Evolutionary conservation across 768 basidiomycete genomes (phyloP), one percentile per base, ranked within the genome.

Genomic region (Suillus cothurnatus): DNA sequence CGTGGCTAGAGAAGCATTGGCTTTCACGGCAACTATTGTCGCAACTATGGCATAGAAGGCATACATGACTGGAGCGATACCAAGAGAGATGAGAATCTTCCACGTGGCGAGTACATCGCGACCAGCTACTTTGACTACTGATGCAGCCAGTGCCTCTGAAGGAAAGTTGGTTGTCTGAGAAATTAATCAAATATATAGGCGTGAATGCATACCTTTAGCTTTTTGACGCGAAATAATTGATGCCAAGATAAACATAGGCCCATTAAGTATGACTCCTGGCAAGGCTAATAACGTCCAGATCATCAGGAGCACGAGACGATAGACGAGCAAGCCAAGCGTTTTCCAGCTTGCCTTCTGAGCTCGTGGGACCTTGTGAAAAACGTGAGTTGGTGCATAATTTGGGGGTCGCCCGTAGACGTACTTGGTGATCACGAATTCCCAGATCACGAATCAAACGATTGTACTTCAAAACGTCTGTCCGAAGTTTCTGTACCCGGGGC

Each of bases 91-190:
- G 36, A 99, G 84, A 39, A 99, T 88, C 76, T 99, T 99, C 97
- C 97, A 99, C 6, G 95, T 95, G 0, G 94, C 95, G 21, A 99
- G 81, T n/a, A 98, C 97, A 71, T 99, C 97, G 47, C 93, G 86
- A n/a, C 90, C 97, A 23, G 93, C 93, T 61, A 99, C 88, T 79
- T 99, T 99, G 74, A 99, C 97, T 5, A 87, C 88, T 9, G 96
- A 98, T 3, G 92, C 95, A 36, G 97, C 97, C 65, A 99, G 89
- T 7, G 97, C 97, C 85, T 95, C 96, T 97, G 76, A 14, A 21
- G 23, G 61, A 15, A 60, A 58, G 32, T 45, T n/a, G 14, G 8
- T 26, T 23, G 14, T 28, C n/a, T 55, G 39, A 65, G 41, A 61
- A 56, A 62, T 41, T 52, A 61, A 62, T 62, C 41, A 14, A 41